Percentiles rank a stretch among this genome's conserved stretches.
Evolutionary conservation across 176 grass and related monocot species (phyloP).

Genomic region (Dactylis glomerata): DNA sequence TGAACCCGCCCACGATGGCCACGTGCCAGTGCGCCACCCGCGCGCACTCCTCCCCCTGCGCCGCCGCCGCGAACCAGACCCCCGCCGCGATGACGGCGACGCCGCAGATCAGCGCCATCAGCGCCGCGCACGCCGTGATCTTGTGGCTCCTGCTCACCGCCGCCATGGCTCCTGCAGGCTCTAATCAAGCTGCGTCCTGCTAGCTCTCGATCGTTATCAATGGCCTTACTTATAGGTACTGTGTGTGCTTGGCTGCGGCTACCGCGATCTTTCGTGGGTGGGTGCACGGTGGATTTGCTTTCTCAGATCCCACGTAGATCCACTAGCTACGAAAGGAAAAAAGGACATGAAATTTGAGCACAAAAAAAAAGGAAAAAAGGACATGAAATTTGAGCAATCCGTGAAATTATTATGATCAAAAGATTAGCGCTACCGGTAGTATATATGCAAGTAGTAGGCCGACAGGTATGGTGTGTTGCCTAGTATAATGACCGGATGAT

Average conservation of each 20-base stretch:
- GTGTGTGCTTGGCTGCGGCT: not conserved
- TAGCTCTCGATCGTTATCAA: not conserved
- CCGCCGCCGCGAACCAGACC: slow-evolving; percentile 60
- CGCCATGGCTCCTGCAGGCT: slow-evolving; percentile 35
- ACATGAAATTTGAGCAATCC: not conserved
- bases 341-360: not conserved
- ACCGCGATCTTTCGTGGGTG: not conserved
- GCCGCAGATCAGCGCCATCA: slow-evolving; percentile 64
- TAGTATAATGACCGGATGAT: not conserved
- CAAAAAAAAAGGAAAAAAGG: not conserved
- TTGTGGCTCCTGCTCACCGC: slow-evolving; percentile 59
- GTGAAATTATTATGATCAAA: too few relatives aligned
- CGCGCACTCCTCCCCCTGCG: slow-evolving; percentile 69
- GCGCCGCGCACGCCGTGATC: slow-evolving; percentile 58
- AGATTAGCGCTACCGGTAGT: not conserved
- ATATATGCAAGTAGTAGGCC: not conserved
- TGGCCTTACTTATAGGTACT: not conserved
- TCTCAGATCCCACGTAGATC: not conserved
- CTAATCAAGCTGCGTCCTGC: not conserved
- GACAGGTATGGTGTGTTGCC: not conserved
- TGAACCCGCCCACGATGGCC: slow-evolving; percentile 51
- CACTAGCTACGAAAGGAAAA: not conserved
- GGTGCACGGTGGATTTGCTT: not conserved
- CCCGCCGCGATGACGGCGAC: slow-evolving; percentile 55
- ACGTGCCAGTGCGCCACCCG: slow-evolving; percentile 65